phyloP scores from a whole-genome alignment of 106 monocot species.

The Agapanthus africanus region DNA sequence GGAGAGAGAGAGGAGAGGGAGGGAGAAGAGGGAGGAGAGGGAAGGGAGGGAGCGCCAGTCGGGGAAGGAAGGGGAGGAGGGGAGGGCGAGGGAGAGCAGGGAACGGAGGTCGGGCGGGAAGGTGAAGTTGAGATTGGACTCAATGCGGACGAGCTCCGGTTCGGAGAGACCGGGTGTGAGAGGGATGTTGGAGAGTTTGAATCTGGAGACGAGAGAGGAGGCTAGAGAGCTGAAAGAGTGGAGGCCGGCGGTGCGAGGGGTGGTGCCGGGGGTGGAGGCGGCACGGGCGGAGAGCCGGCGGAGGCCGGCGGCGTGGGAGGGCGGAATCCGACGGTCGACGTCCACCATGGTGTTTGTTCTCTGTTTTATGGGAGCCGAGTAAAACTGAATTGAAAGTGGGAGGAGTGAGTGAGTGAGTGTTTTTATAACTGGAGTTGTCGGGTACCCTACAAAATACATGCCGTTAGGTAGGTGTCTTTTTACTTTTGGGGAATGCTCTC shows the following conservation, averaged over 20 bases:
- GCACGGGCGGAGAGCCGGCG: slow-evolving; percentile 26
- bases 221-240: slow-evolving; percentile 11
- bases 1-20: slow-evolving; percentile 40
- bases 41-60: slow-evolving; percentile 23
- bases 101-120: slow-evolving; percentile 53
- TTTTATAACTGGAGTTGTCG: too few relatives aligned
- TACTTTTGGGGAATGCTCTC: too few relatives aligned
- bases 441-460: too few relatives aligned
- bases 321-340: slow-evolving; percentile 35
- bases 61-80: slow-evolving; percentile 31
- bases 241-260: slow-evolving; percentile 4
- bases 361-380: too few relatives aligned
- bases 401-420: too few relatives aligned
- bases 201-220: slow-evolving; percentile 9
- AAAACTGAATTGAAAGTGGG: too few relatives aligned
- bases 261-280: slow-evolving; percentile 4
- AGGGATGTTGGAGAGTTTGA: slow-evolving; percentile 7
- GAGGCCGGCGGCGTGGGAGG: slow-evolving; percentile 25
- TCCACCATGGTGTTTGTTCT: slow-evolving; percentile 27
- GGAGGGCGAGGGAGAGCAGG: slow-evolving; percentile 34
- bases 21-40: slow-evolving; percentile 17
- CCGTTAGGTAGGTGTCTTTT: too few relatives aligned
- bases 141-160: slow-evolving; percentile 23
- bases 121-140: slow-evolving; percentile 34
- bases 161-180: slow-evolving; percentile 26